A percentile compares a stretch with the other conserved stretches of the same genome.
Conservation (phyloP, 2,329 filamentous ascomycete species). For the Fusarium begoniae region DNA sequence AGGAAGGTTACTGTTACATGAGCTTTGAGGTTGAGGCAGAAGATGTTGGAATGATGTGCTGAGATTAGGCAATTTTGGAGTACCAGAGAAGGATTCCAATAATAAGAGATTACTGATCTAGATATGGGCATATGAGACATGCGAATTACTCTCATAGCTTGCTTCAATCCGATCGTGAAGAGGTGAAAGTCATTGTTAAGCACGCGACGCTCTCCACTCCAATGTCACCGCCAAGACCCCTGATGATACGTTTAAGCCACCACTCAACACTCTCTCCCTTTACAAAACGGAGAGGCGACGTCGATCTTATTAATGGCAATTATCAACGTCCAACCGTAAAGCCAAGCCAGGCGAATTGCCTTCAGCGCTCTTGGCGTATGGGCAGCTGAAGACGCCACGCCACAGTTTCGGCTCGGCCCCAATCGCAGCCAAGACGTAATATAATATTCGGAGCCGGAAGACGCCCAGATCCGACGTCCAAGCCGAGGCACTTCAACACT, state of each 20-base stretch:
- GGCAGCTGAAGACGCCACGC: slow-evolving; percentile 16
- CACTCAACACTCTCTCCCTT: background rate
- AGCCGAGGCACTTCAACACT: slow-evolving; percentile 2
- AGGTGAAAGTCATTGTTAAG: fast-evolving
- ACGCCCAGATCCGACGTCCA: slow-evolving; percentile 6
- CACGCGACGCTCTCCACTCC: background rate
- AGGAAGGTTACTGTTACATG: slow-evolving; percentile 38
- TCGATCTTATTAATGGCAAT: background rate
- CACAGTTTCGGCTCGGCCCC: background rate
- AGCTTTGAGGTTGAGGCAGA: background rate
- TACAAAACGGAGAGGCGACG: background rate
- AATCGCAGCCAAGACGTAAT: background rate
- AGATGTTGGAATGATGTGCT: background rate
- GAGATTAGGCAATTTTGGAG: background rate
- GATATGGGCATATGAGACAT: background rate
- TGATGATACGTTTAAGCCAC: background rate
- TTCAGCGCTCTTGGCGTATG: background rate
- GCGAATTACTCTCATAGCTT: fast-evolving
- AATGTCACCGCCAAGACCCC: background rate
- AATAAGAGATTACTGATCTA: background rate
- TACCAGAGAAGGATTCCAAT: background rate
- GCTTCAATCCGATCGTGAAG: no score
- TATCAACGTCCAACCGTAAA: background rate
- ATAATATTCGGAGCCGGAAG: slow-evolving; percentile 20
- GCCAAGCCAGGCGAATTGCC: background rate